Percentiles rank a stretch among this genome's conserved stretches.
Conservation (phyloP, 2,329 filamentous ascomycete species). For the Macrophomina tecta region DNA sequence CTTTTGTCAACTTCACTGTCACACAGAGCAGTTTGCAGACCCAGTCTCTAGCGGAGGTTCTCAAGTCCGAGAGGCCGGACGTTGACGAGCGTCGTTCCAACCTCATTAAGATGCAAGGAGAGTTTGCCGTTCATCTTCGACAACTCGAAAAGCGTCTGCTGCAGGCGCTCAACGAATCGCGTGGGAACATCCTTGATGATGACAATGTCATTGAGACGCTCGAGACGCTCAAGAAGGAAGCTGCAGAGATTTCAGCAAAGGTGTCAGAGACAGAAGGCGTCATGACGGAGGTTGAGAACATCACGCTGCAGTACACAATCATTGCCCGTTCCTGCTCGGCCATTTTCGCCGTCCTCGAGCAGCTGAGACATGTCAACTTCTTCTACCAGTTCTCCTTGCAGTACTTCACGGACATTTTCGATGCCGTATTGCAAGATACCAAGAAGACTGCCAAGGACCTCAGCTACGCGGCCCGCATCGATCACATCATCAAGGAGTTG, state of each 20-base stretch:
- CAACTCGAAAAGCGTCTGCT: constrained; percentile 93
- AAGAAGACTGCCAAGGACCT: constrained; percentile 72
- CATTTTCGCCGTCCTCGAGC: constrained; percentile 94
- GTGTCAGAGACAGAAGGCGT: constrained; percentile 96
- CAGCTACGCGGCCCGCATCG: constrained; percentile 79
- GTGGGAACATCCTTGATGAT: constrained; percentile 96
- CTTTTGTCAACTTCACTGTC: constrained; percentile 99
- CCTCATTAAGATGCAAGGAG: constrained; percentile 97
- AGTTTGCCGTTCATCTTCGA: constrained; percentile 97
- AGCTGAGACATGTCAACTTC: constrained; percentile 97
- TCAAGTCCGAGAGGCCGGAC: constrained; percentile 96
- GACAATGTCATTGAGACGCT: constrained; percentile 98
- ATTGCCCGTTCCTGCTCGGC: constrained; percentile 95
- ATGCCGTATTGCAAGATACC: constrained; percentile 83
- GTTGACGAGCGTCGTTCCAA: constrained; percentile 96
- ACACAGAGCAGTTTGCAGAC: constrained; percentile 98
- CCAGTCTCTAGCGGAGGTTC: constrained; percentile 94
- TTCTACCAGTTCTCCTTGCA: constrained; percentile 99
- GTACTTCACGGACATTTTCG: constrained; percentile 98
- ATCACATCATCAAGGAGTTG: constrained; percentile 88
- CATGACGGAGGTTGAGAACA: constrained; percentile 96
- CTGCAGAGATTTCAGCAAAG: constrained; percentile 93
- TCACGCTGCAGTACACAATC: constrained; percentile 91
- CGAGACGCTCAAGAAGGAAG: constrained; percentile 97
- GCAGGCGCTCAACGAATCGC: constrained; percentile 95